Conservation (phyloP, 2,329 filamentous ascomycete species). For the Monilinia laxa region DNA sequence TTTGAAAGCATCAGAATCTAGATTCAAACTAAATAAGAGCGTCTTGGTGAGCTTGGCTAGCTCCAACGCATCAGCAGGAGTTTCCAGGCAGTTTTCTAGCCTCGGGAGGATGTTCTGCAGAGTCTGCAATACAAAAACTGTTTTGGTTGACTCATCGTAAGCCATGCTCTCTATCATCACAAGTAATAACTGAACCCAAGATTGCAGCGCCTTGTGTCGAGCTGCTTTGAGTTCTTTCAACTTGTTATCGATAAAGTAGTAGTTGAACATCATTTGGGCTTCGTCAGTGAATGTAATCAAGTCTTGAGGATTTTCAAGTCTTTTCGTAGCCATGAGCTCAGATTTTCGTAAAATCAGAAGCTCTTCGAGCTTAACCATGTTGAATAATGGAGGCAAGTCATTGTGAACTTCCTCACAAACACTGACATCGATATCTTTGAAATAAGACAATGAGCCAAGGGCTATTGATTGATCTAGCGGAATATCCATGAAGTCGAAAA, state of each 20-base stretch:
- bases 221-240: constrained; percentile 52
- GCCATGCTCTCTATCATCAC: constrained; percentile 82
- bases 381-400: constrained; percentile 60
- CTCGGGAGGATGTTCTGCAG: constrained; percentile 87
- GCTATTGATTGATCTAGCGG: constrained; percentile 49
- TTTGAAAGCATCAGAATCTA: constrained; percentile 46
- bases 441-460: constrained; percentile 59
- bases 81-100: constrained; percentile 71
- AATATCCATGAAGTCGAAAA: constrained; percentile 85
- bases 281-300: constrained; percentile 55
- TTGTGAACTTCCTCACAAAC: constrained; percentile 61
- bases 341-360: constrained; percentile 69
- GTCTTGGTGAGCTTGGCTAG: constrained; percentile 74
- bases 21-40: constrained; percentile 69
- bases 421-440: constrained; percentile 66
- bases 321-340: constrained; percentile 54
- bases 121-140: constrained; percentile 79
- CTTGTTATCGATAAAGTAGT: constrained; percentile 63
- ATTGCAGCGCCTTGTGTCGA: constrained; percentile 68
- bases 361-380: constrained; percentile 70
- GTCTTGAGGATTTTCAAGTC: constrained; percentile 52
- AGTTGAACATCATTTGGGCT: constrained; percentile 58
- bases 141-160: constrained; percentile 69
- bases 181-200: constrained; percentile 82
- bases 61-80: constrained; percentile 68